These are phyloP conservation scores for Pseudogymnoascus sp. DNA, from an alignment of 2,329 filamentous ascomycete genomes.

Conservation along the genomic window DNA sequence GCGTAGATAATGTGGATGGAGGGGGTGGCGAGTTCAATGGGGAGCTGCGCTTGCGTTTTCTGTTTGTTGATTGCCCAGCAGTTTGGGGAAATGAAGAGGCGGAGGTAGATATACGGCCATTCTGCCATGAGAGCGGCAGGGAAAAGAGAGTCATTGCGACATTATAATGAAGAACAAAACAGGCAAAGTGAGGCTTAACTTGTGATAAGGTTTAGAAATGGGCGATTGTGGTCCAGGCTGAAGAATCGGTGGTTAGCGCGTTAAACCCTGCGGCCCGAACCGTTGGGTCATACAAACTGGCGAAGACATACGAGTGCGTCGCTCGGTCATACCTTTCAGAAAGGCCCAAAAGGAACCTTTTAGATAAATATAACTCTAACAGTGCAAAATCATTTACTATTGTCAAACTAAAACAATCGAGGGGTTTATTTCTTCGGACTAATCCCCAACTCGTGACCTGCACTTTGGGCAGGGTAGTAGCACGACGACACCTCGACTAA, in stretches of 20 bases:
- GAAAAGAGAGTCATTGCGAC: constrained; percentile 21
- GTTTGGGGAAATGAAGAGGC: constrained; percentile 11
- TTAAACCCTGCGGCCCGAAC: neutral
- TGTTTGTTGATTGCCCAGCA: constrained; percentile 11
- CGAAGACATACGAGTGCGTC: neutral
- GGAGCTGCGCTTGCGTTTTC: constrained; percentile 19
- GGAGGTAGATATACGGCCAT: constrained; percentile 11
- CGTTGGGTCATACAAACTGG: neutral
- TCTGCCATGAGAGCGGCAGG: constrained; percentile 16
- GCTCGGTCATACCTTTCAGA: no score
- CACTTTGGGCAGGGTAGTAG: neutral
- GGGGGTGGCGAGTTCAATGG: constrained; percentile 8
- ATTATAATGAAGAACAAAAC: neutral
- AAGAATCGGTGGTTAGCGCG: neutral
- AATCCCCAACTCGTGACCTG: neutral
- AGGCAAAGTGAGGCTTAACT: neutral
- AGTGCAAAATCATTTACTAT: neutral
- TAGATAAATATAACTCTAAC: neutral
- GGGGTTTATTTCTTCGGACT: neutral
- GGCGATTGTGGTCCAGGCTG: neutral
- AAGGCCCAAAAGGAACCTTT: neutral
- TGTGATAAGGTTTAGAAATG: neutral
- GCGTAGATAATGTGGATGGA: constrained; percentile 11
- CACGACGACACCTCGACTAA: neutral
- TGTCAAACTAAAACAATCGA: neutral